Evolutionary conservation across 2,329 filamentous ascomycete species (phyloP).

Genomic region (Ceratocystiopsis minuta): DNA sequence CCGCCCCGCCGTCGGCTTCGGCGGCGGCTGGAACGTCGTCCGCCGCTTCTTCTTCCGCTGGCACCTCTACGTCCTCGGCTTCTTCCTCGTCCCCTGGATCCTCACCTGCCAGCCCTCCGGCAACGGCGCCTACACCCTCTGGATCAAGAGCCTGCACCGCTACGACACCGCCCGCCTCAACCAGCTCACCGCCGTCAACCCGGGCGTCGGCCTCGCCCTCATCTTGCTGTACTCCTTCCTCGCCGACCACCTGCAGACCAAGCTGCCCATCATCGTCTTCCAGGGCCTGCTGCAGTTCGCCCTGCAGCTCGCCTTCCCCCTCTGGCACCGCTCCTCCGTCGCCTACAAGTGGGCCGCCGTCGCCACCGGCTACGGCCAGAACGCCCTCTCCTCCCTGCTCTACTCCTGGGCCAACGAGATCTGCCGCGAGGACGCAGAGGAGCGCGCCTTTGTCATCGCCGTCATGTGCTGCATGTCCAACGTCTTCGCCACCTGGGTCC

Average conservation of each 20-base stretch:
- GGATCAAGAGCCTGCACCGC: conserved; percentile 32
- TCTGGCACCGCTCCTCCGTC: conserved; percentile 1
- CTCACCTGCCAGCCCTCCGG: conserved; percentile 28
- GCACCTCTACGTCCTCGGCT: conserved; percentile 20
- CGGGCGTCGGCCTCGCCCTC: conserved; percentile 1
- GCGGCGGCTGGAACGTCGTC: conserved; percentile 2
- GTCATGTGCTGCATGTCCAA: conserved; percentile 10
- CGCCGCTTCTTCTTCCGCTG: conserved; percentile 1
- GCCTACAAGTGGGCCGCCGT: conserved; percentile 4
- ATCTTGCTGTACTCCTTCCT: conserved; percentile 1
- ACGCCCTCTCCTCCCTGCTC: conserved; percentile 2
- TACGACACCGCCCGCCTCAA: conserved; percentile 3
- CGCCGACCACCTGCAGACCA: conserved; percentile 2
- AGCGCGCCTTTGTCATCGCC: conserved; percentile 11
- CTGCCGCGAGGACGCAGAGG: conserved; percentile 10
- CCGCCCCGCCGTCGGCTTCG: conserved; percentile 2
- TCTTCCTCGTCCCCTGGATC: conserved; percentile 18
- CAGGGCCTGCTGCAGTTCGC: conserved; percentile 2
- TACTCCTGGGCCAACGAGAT: conserved; percentile 11
- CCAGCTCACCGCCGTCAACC: conserved; percentile 3
- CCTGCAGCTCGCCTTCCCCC: conserved; percentile 1
- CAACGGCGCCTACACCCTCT: conserved; percentile 34
- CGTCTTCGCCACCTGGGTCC: conserved; percentile 12
- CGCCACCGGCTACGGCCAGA: conserved; percentile 3
- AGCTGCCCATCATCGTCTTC: conserved; percentile 2